A percentile compares a stretch with the other conserved stretches of the same genome.
Evolutionary conservation across 805 yeast genomes (phyloP).

Genomic region (Yamadazyma endophytica): DNA sequence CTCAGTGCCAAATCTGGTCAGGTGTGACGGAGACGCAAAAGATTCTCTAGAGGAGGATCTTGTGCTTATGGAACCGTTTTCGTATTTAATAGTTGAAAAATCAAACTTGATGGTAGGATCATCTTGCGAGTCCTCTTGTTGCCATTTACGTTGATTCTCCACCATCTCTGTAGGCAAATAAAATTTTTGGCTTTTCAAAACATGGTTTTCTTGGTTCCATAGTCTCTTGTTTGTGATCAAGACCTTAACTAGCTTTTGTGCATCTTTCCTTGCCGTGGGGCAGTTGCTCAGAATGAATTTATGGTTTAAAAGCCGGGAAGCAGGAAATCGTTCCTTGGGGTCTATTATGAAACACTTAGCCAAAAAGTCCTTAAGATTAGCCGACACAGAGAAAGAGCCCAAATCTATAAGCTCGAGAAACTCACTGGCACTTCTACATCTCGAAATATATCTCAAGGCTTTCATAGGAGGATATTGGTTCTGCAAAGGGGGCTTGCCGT

Average conservation of each 20-base stretch:
- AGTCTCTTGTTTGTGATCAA: conserved; percentile 31
- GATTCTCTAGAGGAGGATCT: conserved; percentile 17
- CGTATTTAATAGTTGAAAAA: conserved; percentile 25
- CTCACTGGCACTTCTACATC: conserved; percentile 25
- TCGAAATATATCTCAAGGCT: conserved; percentile 36
- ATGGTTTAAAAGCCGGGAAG: conserved; percentile 29
- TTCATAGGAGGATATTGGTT: conserved; percentile 37
- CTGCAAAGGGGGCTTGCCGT: conserved; percentile 68
- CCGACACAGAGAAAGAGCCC: conserved; percentile 17
- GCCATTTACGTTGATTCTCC: conserved; percentile 30
- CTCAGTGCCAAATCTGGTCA: conserved; percentile 1
- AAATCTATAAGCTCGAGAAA: conserved; percentile 27
- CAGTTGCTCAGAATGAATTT: conserved; percentile 23
- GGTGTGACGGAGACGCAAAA: conserved; percentile 14
- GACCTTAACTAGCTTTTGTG: conserved; percentile 18
- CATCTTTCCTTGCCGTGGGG: conserved; percentile 8
- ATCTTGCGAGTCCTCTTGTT: conserved; percentile 8
- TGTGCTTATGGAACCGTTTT: conserved; percentile 11
- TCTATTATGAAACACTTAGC: conserved; percentile 29
- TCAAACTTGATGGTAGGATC: conserved; percentile 28
- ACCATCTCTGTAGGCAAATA: conserved; percentile 36
- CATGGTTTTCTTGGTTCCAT: conserved; percentile 39
- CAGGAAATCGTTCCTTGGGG: conserved; percentile 27
- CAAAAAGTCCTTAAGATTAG: conserved; percentile 27
- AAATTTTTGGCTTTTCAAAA: conserved; percentile 23